Percentiles rank a stretch among this genome's conserved stretches.
These are phyloP conservation scores for Phyllosticta citrichinensis DNA, from an alignment of 2,329 filamentous ascomycete species.

Conservation along the genomic window DNA sequence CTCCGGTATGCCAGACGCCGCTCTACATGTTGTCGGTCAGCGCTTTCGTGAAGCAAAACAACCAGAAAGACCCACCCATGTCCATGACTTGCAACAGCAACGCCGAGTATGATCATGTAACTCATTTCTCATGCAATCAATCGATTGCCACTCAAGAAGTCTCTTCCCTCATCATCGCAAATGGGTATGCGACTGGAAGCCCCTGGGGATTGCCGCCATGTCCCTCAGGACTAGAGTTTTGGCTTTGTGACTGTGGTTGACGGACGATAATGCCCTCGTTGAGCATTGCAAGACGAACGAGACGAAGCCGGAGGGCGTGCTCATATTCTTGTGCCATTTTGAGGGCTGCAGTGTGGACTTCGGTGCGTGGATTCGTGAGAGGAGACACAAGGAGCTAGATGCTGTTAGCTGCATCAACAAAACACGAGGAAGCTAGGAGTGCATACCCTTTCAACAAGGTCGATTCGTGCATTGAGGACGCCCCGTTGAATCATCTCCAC, in stretches of 20 bases:
- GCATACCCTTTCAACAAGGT: conserved; percentile 64
- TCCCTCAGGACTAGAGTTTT: background rate
- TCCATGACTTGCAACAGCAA: background rate
- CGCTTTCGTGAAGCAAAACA: background rate
- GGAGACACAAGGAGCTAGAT: conserved; percentile 61
- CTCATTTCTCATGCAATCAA: background rate
- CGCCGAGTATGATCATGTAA: background rate
- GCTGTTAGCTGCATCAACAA: background rate
- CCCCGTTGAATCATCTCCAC: conserved; percentile 65
- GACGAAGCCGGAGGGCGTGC: conserved; percentile 61
- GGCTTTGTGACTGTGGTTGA: conserved; percentile 1
- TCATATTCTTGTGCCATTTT: conserved; percentile 62
- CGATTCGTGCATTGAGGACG: conserved; percentile 67
- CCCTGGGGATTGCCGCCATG: background rate
- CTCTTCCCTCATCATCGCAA: background rate
- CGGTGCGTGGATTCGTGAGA: conserved; percentile 53
- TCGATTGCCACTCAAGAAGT: background rate
- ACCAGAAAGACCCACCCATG: background rate
- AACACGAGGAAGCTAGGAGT: background rate
- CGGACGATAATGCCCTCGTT: conserved; percentile 64
- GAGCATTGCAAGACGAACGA: conserved; percentile 67
- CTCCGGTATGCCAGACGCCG: background rate
- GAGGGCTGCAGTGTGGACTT: conserved; percentile 62
- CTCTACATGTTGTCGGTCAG: background rate
- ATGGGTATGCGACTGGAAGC: background rate